These are phyloP conservation scores for Emergomyces orientalis DNA, from an alignment of 2,329 filamentous ascomycete species.

Conservation along the genomic window DNA sequence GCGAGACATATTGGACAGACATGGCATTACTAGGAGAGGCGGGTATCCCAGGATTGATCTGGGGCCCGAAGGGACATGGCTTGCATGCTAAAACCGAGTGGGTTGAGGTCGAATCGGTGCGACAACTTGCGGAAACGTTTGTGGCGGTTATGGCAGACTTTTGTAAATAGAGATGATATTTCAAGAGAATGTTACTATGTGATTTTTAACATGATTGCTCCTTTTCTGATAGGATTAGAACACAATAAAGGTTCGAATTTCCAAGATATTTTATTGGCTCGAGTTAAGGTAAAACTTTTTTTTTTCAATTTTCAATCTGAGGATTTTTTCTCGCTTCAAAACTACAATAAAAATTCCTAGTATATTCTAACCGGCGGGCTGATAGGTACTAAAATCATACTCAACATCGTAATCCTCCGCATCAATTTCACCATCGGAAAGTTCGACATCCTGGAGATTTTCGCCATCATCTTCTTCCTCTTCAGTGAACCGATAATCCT, in stretches of 20 bases:
- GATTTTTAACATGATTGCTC: not conserved
- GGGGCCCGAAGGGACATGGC: not conserved
- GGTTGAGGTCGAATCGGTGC: not conserved
- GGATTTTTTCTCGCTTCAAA: not conserved
- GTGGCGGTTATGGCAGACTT: not conserved
- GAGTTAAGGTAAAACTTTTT: too few species aligned
- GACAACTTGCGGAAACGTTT: not conserved
- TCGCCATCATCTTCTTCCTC: slow-evolving; percentile 27
- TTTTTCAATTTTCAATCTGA: not conserved
- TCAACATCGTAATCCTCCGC: slow-evolving; percentile 28
- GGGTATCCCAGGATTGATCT: slow-evolving; percentile 2
- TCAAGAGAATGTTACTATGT: not conserved
- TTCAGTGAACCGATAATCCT: slow-evolving; percentile 26
- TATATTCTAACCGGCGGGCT: slow-evolving; percentile 14
- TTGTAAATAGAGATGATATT: not conserved
- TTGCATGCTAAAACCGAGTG: not conserved
- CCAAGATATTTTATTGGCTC: not conserved
- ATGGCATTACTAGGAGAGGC: not conserved
- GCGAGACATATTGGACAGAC: slow-evolving; percentile 2
- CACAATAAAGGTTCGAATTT: not conserved
- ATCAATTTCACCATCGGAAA: slow-evolving; percentile 26
- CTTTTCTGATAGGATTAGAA: not conserved
- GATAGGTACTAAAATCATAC: slow-evolving; percentile 29
- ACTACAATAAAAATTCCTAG: not conserved
- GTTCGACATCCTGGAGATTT: slow-evolving; percentile 27